These are phyloP conservation scores for Coelastrella sp. DNA, from an alignment of 139 green algal genomes.

Conservation along the genomic window DNA sequence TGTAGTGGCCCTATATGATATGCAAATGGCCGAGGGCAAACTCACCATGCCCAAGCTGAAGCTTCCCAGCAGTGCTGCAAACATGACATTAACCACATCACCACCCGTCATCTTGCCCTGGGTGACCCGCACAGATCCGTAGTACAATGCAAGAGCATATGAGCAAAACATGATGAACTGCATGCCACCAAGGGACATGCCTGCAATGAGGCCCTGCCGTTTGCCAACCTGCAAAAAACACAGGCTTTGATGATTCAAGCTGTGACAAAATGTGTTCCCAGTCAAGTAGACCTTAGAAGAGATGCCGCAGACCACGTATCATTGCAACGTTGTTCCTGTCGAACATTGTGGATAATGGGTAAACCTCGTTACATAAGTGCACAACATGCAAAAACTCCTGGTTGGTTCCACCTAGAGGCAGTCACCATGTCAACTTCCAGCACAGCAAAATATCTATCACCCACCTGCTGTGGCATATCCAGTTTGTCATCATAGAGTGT, in stretches of 20 bases:
- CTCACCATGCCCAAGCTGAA: constrained; percentile 71
- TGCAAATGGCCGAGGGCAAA: background rate
- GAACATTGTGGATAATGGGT: background rate
- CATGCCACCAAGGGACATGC: constrained; percentile 28
- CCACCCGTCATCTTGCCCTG: constrained; percentile 51
- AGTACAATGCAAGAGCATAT: constrained; percentile 83
- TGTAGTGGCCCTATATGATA: no score
- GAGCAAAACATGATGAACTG: constrained; percentile 62
- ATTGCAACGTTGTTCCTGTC: background rate
- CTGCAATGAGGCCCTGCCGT: background rate
- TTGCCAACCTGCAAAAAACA: constrained; percentile 33
- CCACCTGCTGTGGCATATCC: constrained; percentile 58
- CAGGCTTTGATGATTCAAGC: background rate
- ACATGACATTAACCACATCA: constrained; percentile 79
- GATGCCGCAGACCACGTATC: no score
- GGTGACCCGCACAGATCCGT: constrained; percentile 58
- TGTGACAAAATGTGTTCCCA: background rate
- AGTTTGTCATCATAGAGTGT: constrained; percentile 65
- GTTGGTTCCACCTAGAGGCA: no score
- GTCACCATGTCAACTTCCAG: no score
- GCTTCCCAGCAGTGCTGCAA: constrained; percentile 83
- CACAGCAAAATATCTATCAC: background rate
- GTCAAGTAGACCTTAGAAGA: no score
- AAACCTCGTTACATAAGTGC: no score
- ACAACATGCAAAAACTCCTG: no score